A percentile compares a stretch with the other conserved stretches of the same genome.
Conservation (phyloP, 768 basidiomycete genomes). For the Neoboletus brunneissimus region DNA sequence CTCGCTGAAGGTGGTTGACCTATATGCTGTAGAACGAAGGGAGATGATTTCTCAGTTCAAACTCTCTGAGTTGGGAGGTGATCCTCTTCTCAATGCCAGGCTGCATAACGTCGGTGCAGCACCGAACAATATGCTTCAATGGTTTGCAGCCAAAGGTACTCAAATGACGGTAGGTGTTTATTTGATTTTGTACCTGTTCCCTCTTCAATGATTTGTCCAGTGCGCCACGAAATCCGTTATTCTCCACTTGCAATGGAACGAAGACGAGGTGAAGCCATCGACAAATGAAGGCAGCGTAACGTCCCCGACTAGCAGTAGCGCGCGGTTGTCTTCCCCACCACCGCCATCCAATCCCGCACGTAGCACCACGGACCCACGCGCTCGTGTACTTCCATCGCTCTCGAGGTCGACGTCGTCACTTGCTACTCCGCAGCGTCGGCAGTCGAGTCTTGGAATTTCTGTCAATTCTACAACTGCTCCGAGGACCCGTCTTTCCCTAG, state of each 20-base stretch:
- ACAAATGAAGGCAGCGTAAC: constrained; percentile 13
- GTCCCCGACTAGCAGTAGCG: constrained; percentile 25
- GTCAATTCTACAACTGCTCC: constrained; percentile 34
- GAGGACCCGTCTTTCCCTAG: constrained; percentile 45
- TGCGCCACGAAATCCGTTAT: constrained; percentile 89
- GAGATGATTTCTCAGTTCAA: constrained; percentile 95
- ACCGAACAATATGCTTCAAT: constrained; percentile 88
- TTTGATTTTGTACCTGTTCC: neutral
- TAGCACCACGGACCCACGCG: constrained; percentile 30
- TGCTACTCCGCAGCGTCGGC: constrained; percentile 40
- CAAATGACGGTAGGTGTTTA: constrained; percentile 74
- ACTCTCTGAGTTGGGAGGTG: constrained; percentile 72
- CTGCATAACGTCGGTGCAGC: constrained; percentile 76
- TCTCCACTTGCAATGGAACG: constrained; percentile 83
- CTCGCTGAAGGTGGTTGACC: constrained; percentile 4
- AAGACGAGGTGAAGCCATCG: constrained; percentile 42
- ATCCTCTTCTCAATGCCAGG: constrained; percentile 64
- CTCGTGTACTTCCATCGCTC: constrained; percentile 50
- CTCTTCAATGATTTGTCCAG: constrained; percentile 35
- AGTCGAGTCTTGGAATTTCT: constrained; percentile 33
- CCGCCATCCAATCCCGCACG: constrained; percentile 24
- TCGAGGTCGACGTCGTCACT: constrained; percentile 52
- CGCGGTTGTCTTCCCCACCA: constrained; percentile 27
- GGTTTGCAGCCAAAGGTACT: constrained; percentile 88
- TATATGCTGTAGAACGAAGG: constrained; percentile 43